phyloP scores from a whole-genome alignment of 1,284 basidiomycete species.

The Cystobasidium pallidum region DNA sequence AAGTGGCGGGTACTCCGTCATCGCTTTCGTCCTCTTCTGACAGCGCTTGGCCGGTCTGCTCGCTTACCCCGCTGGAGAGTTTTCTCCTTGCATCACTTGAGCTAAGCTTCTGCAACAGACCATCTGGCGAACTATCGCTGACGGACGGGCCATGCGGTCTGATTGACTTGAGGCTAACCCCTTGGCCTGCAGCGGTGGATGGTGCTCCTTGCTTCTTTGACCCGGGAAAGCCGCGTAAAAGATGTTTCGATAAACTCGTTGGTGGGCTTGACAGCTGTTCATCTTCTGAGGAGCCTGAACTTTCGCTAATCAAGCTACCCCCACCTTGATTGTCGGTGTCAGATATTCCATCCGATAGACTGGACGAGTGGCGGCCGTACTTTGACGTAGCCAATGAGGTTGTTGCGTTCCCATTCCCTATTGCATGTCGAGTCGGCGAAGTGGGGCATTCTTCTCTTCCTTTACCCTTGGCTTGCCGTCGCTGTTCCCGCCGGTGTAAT shows the following conservation, averaged over 20 bases:
- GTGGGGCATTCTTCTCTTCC: not conserved
- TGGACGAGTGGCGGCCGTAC: not conserved
- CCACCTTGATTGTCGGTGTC: not conserved
- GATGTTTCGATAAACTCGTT: not conserved
- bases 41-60: not conserved
- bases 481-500: not conserved
- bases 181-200: not conserved
- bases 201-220: not conserved
- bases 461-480: not conserved
- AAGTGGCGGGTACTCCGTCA: not conserved
- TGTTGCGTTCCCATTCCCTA: not conserved
- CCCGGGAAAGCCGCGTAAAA: not conserved
- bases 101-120: constrained; percentile 2
- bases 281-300: not conserved
- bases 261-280: not conserved
- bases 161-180: not conserved
- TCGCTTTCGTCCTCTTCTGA: not conserved
- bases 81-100: constrained; percentile 17
- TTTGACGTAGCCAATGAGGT: not conserved
- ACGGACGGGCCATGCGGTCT: not conserved
- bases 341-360: not conserved
- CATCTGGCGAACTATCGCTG: not conserved
- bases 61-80: constrained; percentile 15
- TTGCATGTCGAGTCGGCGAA: not conserved
- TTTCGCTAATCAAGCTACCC: not conserved